Evolutionary conservation across 805 yeast genomes (phyloP).

Genomic region (Candida golubevii): DNA sequence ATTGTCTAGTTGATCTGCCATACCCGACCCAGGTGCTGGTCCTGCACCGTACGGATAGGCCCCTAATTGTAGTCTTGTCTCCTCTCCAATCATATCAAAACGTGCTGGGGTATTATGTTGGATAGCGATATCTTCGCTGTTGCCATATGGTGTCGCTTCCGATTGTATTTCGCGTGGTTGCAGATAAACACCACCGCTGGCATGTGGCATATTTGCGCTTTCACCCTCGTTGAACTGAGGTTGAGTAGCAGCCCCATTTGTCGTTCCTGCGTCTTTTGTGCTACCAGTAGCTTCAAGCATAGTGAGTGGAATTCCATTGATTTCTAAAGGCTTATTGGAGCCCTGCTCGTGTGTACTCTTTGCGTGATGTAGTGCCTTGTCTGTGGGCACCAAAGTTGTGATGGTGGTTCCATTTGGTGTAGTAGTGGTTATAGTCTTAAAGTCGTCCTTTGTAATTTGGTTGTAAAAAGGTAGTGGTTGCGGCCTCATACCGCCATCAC

Average conservation of each 20-base stretch:
- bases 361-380: slow-evolving; percentile 64
- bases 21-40: slow-evolving; percentile 12
- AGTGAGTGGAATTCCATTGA: slow-evolving; percentile 64
- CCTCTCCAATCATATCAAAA: slow-evolving; percentile 6
- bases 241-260: background rate
- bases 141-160: slow-evolving; percentile 1
- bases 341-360: slow-evolving; percentile 57
- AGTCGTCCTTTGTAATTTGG: slow-evolving; percentile 86
- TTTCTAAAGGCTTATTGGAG: slow-evolving; percentile 49
- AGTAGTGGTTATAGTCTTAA: slow-evolving; percentile 77
- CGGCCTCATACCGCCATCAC: slow-evolving; percentile 32
- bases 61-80: slow-evolving; percentile 4
- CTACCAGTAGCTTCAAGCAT: slow-evolving; percentile 82
- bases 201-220: background rate
- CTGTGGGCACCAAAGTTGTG: slow-evolving; percentile 85
- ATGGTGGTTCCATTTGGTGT: slow-evolving; percentile 91
- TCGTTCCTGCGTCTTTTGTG: slow-evolving; percentile 23
- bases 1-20: slow-evolving; percentile 42
- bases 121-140: background rate
- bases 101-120: slow-evolving; percentile 1
- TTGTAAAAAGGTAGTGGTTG: slow-evolving; percentile 85
- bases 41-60: slow-evolving; percentile 8
- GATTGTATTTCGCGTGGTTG: slow-evolving; percentile 1
- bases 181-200: background rate
- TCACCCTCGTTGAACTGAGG: background rate